Percentiles rank a stretch among this genome's conserved stretches.
Evolutionary conservation across 495 filamentous ascomycete species (phyloP).

Genomic region (Beverwykella pulmonaria): DNA sequence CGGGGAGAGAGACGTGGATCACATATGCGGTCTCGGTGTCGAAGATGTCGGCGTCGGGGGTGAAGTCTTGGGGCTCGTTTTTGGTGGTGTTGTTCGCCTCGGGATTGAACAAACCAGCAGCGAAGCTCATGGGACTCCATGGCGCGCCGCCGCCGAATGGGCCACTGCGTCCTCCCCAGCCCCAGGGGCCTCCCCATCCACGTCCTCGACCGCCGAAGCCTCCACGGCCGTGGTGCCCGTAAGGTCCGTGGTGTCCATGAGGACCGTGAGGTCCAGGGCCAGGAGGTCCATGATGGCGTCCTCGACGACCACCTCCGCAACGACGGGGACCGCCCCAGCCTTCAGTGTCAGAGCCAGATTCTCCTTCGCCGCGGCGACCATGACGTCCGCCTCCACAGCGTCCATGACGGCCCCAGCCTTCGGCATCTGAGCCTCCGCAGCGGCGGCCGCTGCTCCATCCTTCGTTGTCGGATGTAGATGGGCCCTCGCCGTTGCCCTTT

Average conservation of each 20-base stretch:
- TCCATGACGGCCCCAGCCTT: neutral
- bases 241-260: neutral
- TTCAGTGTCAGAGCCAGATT: conserved; percentile 4
- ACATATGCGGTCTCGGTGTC: conserved; percentile 63
- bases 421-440: conserved; percentile 3
- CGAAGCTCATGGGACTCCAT: conserved; percentile 32
- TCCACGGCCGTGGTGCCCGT: conserved; percentile 19
- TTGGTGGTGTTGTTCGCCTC: conserved; percentile 21
- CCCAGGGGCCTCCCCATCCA: conserved; percentile 25
- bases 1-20: conserved; percentile 73
- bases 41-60: conserved; percentile 72
- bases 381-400: conserved; percentile 11
- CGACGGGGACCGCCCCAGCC: conserved; percentile 9
- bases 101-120: conserved; percentile 37
- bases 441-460: conserved; percentile 12
- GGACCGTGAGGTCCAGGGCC: neutral
- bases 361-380: conserved; percentile 17
- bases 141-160: conserved; percentile 33
- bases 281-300: neutral
- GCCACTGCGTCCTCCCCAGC: conserved; percentile 23
- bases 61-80: conserved; percentile 54
- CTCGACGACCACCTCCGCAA: neutral
- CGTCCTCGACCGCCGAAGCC: conserved; percentile 38
- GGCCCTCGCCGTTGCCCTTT: conserved; percentile 20
- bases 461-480: conserved; percentile 13